Evolutionary conservation across 2,329 filamentous ascomycete species (phyloP), one percentile per base, ranked within the genome.

Genomic region (Leptographium lundbergii): DNA sequence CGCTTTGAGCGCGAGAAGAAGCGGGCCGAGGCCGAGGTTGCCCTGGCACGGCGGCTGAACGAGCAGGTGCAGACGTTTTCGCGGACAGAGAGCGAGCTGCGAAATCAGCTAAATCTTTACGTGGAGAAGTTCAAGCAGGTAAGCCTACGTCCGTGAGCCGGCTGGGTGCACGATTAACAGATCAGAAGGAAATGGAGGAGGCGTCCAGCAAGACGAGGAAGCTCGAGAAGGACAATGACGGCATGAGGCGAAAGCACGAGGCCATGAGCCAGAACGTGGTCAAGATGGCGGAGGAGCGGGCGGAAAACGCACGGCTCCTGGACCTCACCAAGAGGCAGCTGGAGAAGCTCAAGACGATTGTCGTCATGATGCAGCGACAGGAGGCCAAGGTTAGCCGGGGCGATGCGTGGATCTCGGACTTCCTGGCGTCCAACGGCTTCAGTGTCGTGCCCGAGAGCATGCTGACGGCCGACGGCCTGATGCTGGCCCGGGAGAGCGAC

Each of bases 71-170:
- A 91, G 65, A 95, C 91, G 2, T 96, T 97, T 71, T 94, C 91
- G 42, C 94, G 96, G 73, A 97, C 92, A 11, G 94, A 99, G 74
- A 87, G 89, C 19, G 92, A 97, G 72, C 80, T 99, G 59, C 80
- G 94, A 61, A 95, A 89, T 67, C 94, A 99, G 73, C 84, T 99
- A 67, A 97, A 96, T 71, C 92, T 96, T 66, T 99, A 99, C 68
- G 92, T 96, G 29, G 94, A 99, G 71, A 99, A 97, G 75, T 97
- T 97, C 75, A 97, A 97, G 77, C 94, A 99, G 88, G 92, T 96
- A 82, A 73, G 81, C 42, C 19, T 45, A n/a, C 42, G n/a, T 45
- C 42, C 19, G 9, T 45, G 42, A 45, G 42, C 17, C 42, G 42
- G 42, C 42, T n/a, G 17, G 42, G 6, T 14, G 19, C 0, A 22